Percentiles rank a stretch among this genome's conserved stretches.
Evolutionary conservation across 192 early-diverging fungal genomes (phyloP).

Genomic region (Piromyces finnis): DNA sequence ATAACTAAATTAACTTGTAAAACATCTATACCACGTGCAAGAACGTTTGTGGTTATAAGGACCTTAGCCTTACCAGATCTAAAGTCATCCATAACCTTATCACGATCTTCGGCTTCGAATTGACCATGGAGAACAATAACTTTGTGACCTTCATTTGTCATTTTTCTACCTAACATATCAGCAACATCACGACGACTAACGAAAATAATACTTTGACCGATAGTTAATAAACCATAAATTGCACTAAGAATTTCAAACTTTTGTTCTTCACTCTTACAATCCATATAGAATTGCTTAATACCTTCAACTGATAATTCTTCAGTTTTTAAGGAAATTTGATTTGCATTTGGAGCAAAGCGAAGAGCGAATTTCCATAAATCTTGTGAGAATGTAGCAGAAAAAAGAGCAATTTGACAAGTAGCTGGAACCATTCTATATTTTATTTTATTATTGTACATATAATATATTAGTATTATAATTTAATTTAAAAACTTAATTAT

Average conservation of each 20-base stretch:
- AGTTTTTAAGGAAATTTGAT: conserved; percentile 63
- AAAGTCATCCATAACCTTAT: conserved; percentile 84
- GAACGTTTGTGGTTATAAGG: conserved; percentile 88
- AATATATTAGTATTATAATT: no score
- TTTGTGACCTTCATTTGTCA: conserved; percentile 66
- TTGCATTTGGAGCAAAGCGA: conserved; percentile 68
- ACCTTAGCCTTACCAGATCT: conserved; percentile 79
- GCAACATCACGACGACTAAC: conserved; percentile 37
- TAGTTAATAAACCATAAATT: conserved; percentile 67
- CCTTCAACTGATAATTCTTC: conserved; percentile 84
- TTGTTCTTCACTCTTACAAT: conserved; percentile 60
- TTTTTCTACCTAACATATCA: conserved; percentile 49
- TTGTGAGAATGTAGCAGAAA: conserved; percentile 86
- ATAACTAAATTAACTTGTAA: conserved; percentile 86
- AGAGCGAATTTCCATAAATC: conserved; percentile 56
- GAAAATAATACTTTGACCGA: conserved; percentile 95
- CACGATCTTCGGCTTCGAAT: conserved; percentile 56
- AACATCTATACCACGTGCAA: conserved; percentile 95
- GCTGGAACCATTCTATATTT: conserved; percentile 38
- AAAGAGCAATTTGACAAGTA: conserved; percentile 68
- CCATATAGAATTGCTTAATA: conserved; percentile 95
- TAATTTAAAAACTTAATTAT: no score
- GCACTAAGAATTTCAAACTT: conserved; percentile 57
- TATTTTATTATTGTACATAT: neutral
- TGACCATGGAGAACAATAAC: conserved; percentile 76